phyloP scores from a whole-genome alignment of 1,284 basidiomycete genomes.

The Rhodotorula sp. region DNA sequence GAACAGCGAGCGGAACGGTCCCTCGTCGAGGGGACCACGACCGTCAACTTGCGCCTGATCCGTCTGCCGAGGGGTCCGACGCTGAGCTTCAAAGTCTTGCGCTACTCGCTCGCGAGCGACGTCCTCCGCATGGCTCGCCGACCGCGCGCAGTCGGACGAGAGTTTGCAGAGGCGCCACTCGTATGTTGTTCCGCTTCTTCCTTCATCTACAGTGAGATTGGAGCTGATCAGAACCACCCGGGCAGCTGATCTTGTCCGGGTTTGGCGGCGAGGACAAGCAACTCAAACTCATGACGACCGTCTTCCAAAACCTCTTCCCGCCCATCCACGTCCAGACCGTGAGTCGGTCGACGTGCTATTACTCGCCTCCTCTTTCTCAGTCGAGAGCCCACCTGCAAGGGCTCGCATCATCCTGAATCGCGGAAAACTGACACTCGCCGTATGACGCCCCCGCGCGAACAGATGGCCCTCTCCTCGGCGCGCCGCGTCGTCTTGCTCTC shows the following conservation, averaged over 20 bases:
- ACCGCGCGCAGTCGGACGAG: constrained; percentile 72
- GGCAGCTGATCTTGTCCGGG: constrained; percentile 55
- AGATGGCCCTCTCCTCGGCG: constrained; percentile 70
- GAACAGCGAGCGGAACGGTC: constrained; percentile 52
- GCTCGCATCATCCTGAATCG: too few relatives aligned
- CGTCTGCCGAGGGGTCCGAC: constrained; percentile 91
- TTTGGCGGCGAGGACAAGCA: constrained; percentile 54
- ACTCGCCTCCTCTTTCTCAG: too few relatives aligned
- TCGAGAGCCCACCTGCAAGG: too few relatives aligned
- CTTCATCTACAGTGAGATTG: too few relatives aligned
- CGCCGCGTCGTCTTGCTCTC: constrained; percentile 90
- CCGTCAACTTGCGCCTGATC: constrained; percentile 73
- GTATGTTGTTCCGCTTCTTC: too few relatives aligned
- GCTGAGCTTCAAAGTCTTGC: constrained; percentile 85
- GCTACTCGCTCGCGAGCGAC: constrained; percentile 88
- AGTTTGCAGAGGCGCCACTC: constrained; percentile 80
- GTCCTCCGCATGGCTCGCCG: constrained; percentile 65
- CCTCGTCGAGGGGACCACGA: constrained; percentile 77
- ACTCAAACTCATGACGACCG: constrained; percentile 55
- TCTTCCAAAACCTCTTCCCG: constrained; percentile 58
- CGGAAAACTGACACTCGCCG: constrained; percentile 54
- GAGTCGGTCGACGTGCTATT: too few relatives aligned
- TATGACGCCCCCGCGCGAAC: not conserved
- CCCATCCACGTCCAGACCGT: constrained; percentile 58
- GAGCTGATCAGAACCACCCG: too few relatives aligned